Evolutionary conservation across 768 basidiomycete genomes (phyloP).

Genomic region (Collybia sp.): DNA sequence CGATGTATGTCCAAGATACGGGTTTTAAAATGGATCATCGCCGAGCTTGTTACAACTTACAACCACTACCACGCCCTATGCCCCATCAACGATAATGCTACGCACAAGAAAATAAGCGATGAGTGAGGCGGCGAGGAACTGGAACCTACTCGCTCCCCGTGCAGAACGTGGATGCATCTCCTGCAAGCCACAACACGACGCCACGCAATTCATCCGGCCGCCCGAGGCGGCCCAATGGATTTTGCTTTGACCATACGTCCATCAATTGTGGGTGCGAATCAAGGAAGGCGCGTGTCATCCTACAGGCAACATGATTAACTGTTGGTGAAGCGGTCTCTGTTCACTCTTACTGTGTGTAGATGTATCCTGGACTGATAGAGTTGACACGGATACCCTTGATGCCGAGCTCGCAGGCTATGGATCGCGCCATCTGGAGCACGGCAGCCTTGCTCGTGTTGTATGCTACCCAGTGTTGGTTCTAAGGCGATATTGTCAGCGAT

Average conservation of each 20-base stretch:
- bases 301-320: constrained; percentile 14
- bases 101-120: too few relatives aligned
- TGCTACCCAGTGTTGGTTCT: constrained; percentile 66
- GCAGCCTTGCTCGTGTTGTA: constrained; percentile 75
- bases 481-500: background rate
- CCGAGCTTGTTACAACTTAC: too few relatives aligned
- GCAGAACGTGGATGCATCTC: constrained; percentile 73
- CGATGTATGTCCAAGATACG: too few relatives aligned
- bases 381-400: constrained; percentile 66
- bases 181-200: constrained; percentile 66
- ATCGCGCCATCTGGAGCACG: constrained; percentile 76
- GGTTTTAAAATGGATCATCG: too few relatives aligned
- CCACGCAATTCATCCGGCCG: constrained; percentile 71
- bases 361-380: constrained; percentile 66
- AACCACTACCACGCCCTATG: too few relatives aligned
- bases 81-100: too few relatives aligned
- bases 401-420: constrained; percentile 74
- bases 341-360: constrained; percentile 51
- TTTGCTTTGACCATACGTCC: constrained; percentile 63
- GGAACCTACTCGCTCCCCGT: constrained; percentile 76
- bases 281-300: constrained; percentile 73
- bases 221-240: constrained; percentile 70
- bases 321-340: too few relatives aligned
- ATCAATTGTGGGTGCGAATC: constrained; percentile 59
- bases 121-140: too few relatives aligned